Conservation (phyloP, 208 protist genomes). For the Trypanosoma theileri region DNA sequence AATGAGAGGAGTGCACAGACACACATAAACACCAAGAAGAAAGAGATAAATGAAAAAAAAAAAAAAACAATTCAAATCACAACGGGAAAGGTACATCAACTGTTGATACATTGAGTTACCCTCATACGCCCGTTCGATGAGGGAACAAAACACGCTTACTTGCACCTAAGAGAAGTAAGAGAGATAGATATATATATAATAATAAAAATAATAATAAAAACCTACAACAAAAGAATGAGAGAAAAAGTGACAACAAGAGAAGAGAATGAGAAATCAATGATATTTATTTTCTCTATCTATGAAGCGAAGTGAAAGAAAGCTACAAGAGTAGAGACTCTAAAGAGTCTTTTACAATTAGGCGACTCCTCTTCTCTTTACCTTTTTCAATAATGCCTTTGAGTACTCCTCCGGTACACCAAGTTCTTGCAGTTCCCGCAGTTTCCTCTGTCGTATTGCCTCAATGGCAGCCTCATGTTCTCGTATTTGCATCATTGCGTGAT, state of each 20-base stretch:
- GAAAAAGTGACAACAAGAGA: slow-evolving; percentile 16
- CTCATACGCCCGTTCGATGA: neutral
- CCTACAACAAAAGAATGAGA: slow-evolving; percentile 2
- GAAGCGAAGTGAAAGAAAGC: slow-evolving; percentile 15
- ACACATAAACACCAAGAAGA: too few species aligned
- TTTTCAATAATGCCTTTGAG: slow-evolving; percentile 59
- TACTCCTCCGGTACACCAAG: slow-evolving; percentile 84
- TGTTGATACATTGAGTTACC: too few species aligned
- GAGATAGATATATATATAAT: slow-evolving; percentile 20
- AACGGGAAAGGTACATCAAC: too few species aligned
- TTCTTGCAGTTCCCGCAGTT: slow-evolving; percentile 73
- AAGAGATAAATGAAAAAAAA: too few species aligned
- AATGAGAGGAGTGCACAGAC: too few species aligned
- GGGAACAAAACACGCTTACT: neutral
- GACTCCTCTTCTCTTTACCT: slow-evolving; percentile 33
- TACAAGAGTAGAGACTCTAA: slow-evolving; percentile 11
- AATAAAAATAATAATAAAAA: neutral
- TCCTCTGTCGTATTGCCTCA: slow-evolving; percentile 84
- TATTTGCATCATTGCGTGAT: slow-evolving; percentile 60
- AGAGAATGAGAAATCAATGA: slow-evolving; percentile 9
- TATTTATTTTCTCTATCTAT: neutral
- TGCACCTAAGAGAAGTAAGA: neutral
- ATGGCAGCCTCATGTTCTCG: slow-evolving; percentile 82
- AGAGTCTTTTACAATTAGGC: slow-evolving; percentile 1
- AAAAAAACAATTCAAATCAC: too few species aligned